These are phyloP conservation scores for Sorghum bicolor DNA, from an alignment of 176 grass and related monocot species.

Conservation along the genomic window Sorghum_bicolor_NCBIv3 NC_012878.2:54356501-54357000, in stretches of 20 bases:
- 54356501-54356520: constrained; percentile 15
- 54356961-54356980: constrained; percentile 93
- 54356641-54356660: constrained; percentile 48
- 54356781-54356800: constrained; percentile 72
- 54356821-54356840: constrained; percentile 84
- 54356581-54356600: constrained; percentile 35
- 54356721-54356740: not conserved
- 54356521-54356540: constrained; percentile 59
- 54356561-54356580: constrained; percentile 81
- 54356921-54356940: constrained; percentile 77
- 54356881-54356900: constrained; percentile 17
- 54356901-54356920: constrained; percentile 48
- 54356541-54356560: constrained; percentile 82
- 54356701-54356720: constrained; percentile 13
- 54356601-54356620: constrained; percentile 44
- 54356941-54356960: constrained; percentile 85
- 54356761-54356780: constrained; percentile 4
- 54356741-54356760: constrained; percentile 14
- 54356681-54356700: constrained; percentile 78
- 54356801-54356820: constrained; percentile 78
- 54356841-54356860: constrained; percentile 92
- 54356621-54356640: constrained; percentile 50
- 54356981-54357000: not conserved
- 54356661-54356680: constrained; percentile 76
- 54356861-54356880: not conserved